Percentiles rank a stretch among this genome's conserved stretches.
Evolutionary conservation across 2,329 filamentous ascomycete species (phyloP).

Genomic region (Neocatenulostroma microsporum): DNA sequence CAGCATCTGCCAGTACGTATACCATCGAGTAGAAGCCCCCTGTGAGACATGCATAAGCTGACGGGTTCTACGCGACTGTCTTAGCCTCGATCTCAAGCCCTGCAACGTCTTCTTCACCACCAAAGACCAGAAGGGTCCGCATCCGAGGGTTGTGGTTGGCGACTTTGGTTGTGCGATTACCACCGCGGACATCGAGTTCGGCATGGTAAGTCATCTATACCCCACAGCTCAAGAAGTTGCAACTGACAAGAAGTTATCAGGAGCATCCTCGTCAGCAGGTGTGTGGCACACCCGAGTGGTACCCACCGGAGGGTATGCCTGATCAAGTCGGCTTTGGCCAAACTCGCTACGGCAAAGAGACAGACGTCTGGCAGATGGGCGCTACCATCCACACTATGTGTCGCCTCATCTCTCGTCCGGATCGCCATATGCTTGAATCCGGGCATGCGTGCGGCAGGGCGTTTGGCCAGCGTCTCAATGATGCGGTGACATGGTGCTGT

Average conservation of each 20-base stretch:
- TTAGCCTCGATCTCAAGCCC: constrained; percentile 15
- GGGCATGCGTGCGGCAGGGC: neutral
- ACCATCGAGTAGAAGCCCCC: too few species aligned
- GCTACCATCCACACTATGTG: constrained; percentile 15
- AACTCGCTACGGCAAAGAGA: constrained; percentile 10
- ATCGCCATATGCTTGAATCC: neutral
- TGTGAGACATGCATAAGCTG: too few species aligned
- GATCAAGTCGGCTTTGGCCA: neutral
- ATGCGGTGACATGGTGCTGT: too few species aligned
- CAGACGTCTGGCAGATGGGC: constrained; percentile 19
- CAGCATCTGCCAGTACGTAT: constrained; percentile 15
- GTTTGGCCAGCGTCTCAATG: neutral
- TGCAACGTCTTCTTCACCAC: constrained; percentile 13
- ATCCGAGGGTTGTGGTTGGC: constrained; percentile 14
- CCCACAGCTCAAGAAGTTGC: too few species aligned
- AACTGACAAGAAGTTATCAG: neutral
- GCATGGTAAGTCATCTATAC: constrained; percentile 1
- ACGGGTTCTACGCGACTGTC: too few species aligned
- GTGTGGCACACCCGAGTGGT: constrained; percentile 11
- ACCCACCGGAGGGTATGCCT: constrained; percentile 13
- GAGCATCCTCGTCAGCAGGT: constrained; percentile 4
- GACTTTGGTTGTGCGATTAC: constrained; percentile 16
- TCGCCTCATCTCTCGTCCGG: neutral
- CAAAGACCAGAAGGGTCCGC: neutral
- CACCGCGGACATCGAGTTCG: constrained; percentile 7